Percentiles rank a stretch among this genome's conserved stretches.
Conservation (phyloP, 768 basidiomycete species). For the Boletus rex-veris region DNA sequence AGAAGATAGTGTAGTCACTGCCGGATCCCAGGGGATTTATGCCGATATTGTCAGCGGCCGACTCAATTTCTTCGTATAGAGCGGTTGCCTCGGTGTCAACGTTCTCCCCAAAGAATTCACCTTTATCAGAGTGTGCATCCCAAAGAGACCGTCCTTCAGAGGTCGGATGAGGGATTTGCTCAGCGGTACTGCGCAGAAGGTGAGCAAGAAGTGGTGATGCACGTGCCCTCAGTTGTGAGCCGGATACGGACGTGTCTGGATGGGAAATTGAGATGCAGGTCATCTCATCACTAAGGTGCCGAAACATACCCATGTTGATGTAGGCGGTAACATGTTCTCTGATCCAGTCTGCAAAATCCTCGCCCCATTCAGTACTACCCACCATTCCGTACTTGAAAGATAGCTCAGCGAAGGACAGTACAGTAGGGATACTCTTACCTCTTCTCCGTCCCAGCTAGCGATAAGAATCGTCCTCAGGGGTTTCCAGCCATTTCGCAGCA, state of each 20-base stretch:
- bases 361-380: slow-evolving; percentile 92
- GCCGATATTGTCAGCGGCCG: slow-evolving; percentile 34
- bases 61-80: slow-evolving; percentile 24
- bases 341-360: slow-evolving; percentile 86
- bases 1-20: slow-evolving; percentile 89
- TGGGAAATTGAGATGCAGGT: slow-evolving; percentile 26
- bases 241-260: slow-evolving; percentile 52
- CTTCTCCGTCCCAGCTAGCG: slow-evolving; percentile 80
- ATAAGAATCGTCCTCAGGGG: slow-evolving; percentile 70
- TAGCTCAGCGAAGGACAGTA: background rate
- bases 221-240: slow-evolving; percentile 45
- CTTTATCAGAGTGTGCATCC: slow-evolving; percentile 64
- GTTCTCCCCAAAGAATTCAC: slow-evolving; percentile 37
- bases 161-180: slow-evolving; percentile 72
- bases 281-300: slow-evolving; percentile 27
- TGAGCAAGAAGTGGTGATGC: slow-evolving; percentile 84
- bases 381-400: slow-evolving; percentile 57
- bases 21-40: slow-evolving; percentile 74
- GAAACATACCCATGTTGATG: slow-evolving; percentile 63
- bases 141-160: slow-evolving; percentile 63
- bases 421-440: slow-evolving; percentile 34
- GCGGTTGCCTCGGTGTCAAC: slow-evolving; percentile 28
- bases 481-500: slow-evolving; percentile 59
- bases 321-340: slow-evolving; percentile 81
- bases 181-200: slow-evolving; percentile 63